Percentiles rank a stretch among this genome's conserved stretches.
phyloP scores from a whole-genome alignment of 257 asterid genomes.

The Paulownia fortunei region DNA sequence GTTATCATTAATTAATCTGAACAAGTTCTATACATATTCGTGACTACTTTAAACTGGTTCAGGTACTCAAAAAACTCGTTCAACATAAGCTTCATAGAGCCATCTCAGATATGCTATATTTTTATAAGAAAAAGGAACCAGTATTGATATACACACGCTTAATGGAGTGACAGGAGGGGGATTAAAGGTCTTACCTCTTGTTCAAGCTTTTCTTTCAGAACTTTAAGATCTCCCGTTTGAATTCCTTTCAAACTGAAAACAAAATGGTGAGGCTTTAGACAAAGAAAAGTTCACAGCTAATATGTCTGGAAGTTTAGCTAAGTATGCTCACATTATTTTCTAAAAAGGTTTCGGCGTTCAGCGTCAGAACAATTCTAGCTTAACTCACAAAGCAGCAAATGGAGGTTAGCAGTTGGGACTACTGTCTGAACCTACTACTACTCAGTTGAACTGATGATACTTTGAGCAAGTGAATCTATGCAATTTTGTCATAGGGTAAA shows the following conservation, averaged over 20 bases:
- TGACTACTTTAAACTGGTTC: background rate
- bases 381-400: background rate
- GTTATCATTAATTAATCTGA: background rate
- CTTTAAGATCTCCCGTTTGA: constrained; percentile 63
- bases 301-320: constrained; percentile 7
- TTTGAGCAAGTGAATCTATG: constrained; percentile 1
- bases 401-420: background rate
- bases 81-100: background rate
- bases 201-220: constrained; percentile 79
- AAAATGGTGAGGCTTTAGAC: constrained; percentile 27
- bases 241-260: constrained; percentile 82
- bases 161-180: background rate
- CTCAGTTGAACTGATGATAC: background rate
- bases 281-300: constrained; percentile 7
- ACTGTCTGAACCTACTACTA: background rate
- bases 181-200: constrained; percentile 65
- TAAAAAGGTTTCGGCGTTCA: constrained; percentile 7
- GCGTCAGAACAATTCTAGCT: background rate
- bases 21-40: background rate
- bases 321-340: background rate
- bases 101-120: background rate
- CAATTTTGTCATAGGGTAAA: constrained; percentile 6
- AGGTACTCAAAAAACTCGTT: background rate
- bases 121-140: background rate
- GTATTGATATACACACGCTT: background rate